Conservation (phyloP, 176 grass and related monocot genomes). For the Oryza coarctata region DNA sequence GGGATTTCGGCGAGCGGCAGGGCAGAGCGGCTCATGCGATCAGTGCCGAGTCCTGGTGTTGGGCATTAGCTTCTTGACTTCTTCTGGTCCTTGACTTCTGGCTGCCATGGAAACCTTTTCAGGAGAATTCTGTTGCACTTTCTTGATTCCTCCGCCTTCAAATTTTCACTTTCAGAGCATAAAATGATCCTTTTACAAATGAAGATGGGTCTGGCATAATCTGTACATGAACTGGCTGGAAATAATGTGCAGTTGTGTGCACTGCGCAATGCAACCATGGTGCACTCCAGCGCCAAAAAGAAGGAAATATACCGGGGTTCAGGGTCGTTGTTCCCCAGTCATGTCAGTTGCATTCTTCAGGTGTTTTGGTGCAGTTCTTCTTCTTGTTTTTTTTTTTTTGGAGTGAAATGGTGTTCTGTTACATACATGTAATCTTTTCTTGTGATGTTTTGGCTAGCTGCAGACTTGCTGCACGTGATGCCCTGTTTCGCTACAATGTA, state of each 20-base stretch:
- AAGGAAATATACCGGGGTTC: neutral
- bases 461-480: neutral
- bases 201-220: neutral
- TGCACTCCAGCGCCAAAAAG: neutral
- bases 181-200: neutral
- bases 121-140: neutral
- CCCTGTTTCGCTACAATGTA: neutral
- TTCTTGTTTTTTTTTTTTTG: neutral
- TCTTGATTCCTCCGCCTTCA: neutral
- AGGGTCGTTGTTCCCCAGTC: neutral
- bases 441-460: neutral
- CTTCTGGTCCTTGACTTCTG: neutral
- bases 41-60: slow-evolving; percentile 66
- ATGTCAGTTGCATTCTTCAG: neutral
- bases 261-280: neutral
- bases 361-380: neutral
- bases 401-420: neutral
- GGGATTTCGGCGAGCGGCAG: slow-evolving; percentile 21
- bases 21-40: slow-evolving; percentile 38
- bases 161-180: neutral
- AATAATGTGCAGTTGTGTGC: neutral
- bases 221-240: neutral
- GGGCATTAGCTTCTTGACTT: slow-evolving; percentile 51
- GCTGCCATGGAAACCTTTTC: neutral
- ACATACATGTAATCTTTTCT: neutral